Base-by-base conservation (phyloP, 2,329 filamentous ascomycete genomes). In the Nigrograna mackinnonii region DNA sequence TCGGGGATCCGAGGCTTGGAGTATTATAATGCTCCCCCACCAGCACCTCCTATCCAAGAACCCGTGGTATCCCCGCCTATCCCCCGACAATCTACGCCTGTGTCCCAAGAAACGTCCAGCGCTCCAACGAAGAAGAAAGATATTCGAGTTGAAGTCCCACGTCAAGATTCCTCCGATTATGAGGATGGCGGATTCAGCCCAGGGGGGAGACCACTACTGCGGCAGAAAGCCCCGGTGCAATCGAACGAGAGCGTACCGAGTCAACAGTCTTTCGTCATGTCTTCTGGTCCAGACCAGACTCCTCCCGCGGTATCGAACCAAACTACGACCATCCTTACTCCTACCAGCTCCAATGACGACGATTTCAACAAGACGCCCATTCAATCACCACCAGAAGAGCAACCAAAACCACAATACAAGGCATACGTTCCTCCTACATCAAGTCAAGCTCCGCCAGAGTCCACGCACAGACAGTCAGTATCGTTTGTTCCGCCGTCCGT, bases 161-260 rank as follows among this genome's bases (percentile, higher is more conserved):
- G 43, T 3, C 21, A 46, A 21, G 16, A 14, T 11, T 22, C 39
- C 9, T 28, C 43, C 3, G 22, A 46, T 9, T 44, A 58, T 4
- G 61, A 64, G 22, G 56, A 61, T 6, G 54, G 47, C 22, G 63
- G 69, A 28, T 80, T 79, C 46, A 81, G 77, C 46, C 76, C 78
- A 16, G 79, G 78, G 17, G 79, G 79, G 6, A 67, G 79, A 22
- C 78, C 79, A 7, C 69, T 76, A 9, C 46, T 76, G 18, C 57
- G 49, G 26, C 52, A 47, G 3, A 54, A 55, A 19, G 40, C 52
- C 7, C 55, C 44, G 14, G 18, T 56, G 11, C 50, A 46, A 34
- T 49, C 44, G 9, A 44, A 40, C 12, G 54, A 46, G 13, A 49
- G 37, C 28, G 30, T 41, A 6, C 46, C 47, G 5, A 35, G 39